A percentile compares a stretch with the other conserved stretches of the same genome.
Evolutionary conservation across 805 yeast species (phyloP).

Genomic region (Saccharomyces kudriavzevii): DNA sequence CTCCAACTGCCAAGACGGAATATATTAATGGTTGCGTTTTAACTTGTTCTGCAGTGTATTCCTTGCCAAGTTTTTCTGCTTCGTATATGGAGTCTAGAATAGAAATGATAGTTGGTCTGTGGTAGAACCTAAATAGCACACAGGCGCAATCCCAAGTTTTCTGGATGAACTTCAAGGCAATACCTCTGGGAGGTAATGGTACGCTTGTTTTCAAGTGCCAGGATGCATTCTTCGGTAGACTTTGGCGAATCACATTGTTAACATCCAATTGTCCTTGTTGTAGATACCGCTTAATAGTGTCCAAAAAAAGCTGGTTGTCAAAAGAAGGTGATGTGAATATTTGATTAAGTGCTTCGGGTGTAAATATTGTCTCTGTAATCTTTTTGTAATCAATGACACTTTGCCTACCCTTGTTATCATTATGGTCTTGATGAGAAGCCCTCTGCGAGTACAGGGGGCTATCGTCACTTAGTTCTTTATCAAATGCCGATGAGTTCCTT

Average conservation of each 20-base stretch:
- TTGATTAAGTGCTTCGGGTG: slow-evolving; percentile 2
- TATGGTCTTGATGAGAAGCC: not conserved
- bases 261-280: not conserved
- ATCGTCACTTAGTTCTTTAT: not conserved
- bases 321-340: not conserved
- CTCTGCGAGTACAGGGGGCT: not conserved
- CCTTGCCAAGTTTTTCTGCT: slow-evolving; percentile 58
- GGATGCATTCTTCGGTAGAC: not conserved
- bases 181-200: slow-evolving; percentile 60
- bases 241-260: not conserved
- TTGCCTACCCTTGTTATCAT: not conserved
- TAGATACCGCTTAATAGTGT: slow-evolving; percentile 4
- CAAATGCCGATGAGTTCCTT: not conserved
- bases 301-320: not conserved
- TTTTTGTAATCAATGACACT: not conserved
- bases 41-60: slow-evolving; percentile 54
- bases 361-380: slow-evolving; percentile 5
- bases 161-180: slow-evolving; percentile 61
- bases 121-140: slow-evolving; percentile 76
- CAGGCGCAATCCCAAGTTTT: slow-evolving; percentile 83
- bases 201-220: not conserved
- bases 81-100: slow-evolving; percentile 71
- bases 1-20: slow-evolving; percentile 85
- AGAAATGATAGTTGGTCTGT: slow-evolving; percentile 68
- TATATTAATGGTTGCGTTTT: slow-evolving; percentile 73